Evolutionary conservation across 371 early-diverging fungal species (phyloP).

Genomic region (Mortierella sp.): DNA sequence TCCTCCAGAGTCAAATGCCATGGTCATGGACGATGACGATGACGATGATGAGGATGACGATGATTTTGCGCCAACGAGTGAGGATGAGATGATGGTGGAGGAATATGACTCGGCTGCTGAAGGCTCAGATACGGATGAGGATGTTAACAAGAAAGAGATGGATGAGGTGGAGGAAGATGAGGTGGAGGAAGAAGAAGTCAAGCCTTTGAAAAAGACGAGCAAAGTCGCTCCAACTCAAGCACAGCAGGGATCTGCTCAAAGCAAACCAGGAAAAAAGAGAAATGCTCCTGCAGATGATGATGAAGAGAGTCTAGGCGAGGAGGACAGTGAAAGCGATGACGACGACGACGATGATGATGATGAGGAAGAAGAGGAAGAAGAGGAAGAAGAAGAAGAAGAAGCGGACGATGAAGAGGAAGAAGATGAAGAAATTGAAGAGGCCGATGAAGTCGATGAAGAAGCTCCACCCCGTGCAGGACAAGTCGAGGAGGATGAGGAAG

Average conservation of each 20-base stretch:
- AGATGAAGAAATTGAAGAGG: conserved; percentile 7
- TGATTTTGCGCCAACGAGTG: conserved; percentile 51
- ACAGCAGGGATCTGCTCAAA: not conserved
- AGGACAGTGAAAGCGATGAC: not conserved
- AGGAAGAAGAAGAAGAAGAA: not conserved
- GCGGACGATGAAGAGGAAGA: conserved; percentile 8
- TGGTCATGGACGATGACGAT: conserved; percentile 13
- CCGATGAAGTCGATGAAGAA: conserved; percentile 1
- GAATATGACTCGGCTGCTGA: conserved; percentile 43
- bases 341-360: conserved; percentile 3
- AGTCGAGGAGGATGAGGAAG: conserved; percentile 13
- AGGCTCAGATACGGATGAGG: conserved; percentile 1
- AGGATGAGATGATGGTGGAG: conserved; percentile 43
- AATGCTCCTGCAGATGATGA: not conserved
- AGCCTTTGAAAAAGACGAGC: not conserved
- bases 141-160: not conserved
- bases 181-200: conserved; percentile 1
- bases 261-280: not conserved
- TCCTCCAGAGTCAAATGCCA: too few relatives aligned
- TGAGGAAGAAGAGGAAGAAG: not conserved
- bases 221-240: not conserved
- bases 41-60: conserved; percentile 50
- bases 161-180: conserved; percentile 1
- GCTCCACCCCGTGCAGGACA: not conserved
- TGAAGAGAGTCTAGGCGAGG: conserved; percentile 12